Conservation (phyloP, 129 eudicot genomes). For the Helianthus annuus region HanXRQr2.0-SUNRISE NC_035444.2:4949897-4950396, state of each 20-base stretch:
- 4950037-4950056: no score
- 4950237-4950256: slow-evolving; percentile 31
- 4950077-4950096: no score
- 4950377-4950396: slow-evolving; percentile 78
- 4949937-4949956: no score
- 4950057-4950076: no score
- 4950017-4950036: no score
- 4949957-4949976: no score
- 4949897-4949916: no score
- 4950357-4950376: slow-evolving; percentile 94
- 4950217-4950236: slow-evolving; percentile 65
- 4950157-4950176: slow-evolving; percentile 87
- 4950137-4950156: slow-evolving; percentile 86
- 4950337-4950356: slow-evolving; percentile 84
- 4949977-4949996: no score
- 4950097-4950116: not conserved
- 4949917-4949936: no score
- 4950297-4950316: slow-evolving; percentile 29
- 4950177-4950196: slow-evolving; percentile 79
- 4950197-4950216: slow-evolving; percentile 72
- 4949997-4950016: no score
- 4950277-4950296: slow-evolving; percentile 40
- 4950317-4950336: slow-evolving; percentile 70
- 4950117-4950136: not conserved
- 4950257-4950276: slow-evolving; percentile 24